These are phyloP conservation scores for Penicillium crystallinum DNA, from an alignment of 495 filamentous ascomycete species.

Conservation along the genomic window DNA sequence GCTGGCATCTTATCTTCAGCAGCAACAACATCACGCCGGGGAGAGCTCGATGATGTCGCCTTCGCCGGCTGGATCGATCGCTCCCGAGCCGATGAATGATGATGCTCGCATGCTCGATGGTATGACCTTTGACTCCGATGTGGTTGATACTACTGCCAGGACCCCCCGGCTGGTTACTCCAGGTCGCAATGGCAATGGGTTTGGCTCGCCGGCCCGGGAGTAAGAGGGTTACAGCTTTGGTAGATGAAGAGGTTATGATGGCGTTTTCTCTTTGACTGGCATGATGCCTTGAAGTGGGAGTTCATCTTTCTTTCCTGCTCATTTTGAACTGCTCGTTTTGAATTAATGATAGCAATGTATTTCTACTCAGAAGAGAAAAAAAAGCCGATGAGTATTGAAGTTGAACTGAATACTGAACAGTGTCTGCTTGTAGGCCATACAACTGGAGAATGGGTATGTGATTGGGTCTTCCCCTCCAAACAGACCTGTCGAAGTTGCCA, in stretches of 20 bases:
- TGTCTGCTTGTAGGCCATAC: background rate
- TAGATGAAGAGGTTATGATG: slow-evolving; percentile 11
- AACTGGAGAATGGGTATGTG: too few relatives aligned
- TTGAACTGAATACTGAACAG: too few relatives aligned
- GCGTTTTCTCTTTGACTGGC: slow-evolving; percentile 3
- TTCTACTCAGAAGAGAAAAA: background rate
- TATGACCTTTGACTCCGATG: slow-evolving; percentile 50
- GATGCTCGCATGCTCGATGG: slow-evolving; percentile 52
- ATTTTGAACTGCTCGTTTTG: background rate
- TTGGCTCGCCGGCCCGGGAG: slow-evolving; percentile 14
- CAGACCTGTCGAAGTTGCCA: background rate
- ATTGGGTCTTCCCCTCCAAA: background rate
- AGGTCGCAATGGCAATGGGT: slow-evolving; percentile 9
- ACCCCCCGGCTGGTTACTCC: slow-evolving; percentile 38
- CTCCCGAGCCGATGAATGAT: slow-evolving; percentile 33
- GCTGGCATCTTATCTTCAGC: slow-evolving; percentile 23
- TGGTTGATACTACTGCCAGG: slow-evolving; percentile 49
- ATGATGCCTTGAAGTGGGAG: background rate
- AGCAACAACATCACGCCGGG: slow-evolving; percentile 20
- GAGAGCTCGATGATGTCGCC: slow-evolving; percentile 29
- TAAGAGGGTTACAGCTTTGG: slow-evolving; percentile 3
- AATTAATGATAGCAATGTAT: background rate
- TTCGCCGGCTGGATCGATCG: slow-evolving; percentile 35
- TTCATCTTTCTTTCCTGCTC: background rate
- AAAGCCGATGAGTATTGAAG: background rate